Percentiles rank a stretch among this genome's conserved stretches.
Evolutionary conservation across 176 grass and related monocot genomes (phyloP).

Genomic region (Oryza glumipatula): DNA sequence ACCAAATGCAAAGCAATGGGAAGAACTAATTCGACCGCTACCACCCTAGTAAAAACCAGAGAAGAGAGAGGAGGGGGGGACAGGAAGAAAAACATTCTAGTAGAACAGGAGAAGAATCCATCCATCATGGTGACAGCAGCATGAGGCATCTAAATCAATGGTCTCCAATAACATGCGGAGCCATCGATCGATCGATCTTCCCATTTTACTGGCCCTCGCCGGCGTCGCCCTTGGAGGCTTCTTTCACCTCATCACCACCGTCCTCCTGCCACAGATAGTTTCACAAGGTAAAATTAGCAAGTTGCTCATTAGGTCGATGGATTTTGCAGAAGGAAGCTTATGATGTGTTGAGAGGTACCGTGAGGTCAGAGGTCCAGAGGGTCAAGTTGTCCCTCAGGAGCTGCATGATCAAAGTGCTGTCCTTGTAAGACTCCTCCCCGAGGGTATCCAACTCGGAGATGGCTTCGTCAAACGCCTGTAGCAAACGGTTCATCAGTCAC

Average conservation of each 20-base stretch:
- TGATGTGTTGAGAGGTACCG: constrained; percentile 42
- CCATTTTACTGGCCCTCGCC: constrained; percentile 63
- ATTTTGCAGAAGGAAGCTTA: background rate
- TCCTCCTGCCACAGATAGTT: constrained; percentile 55
- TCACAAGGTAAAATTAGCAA: background rate
- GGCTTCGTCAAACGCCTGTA: constrained; percentile 86
- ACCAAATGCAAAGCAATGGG: constrained; percentile 32
- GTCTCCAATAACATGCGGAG: background rate
- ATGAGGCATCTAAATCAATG: constrained; percentile 33
- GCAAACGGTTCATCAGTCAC: background rate
- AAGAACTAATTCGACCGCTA: constrained; percentile 37
- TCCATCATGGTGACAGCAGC: constrained; percentile 10
- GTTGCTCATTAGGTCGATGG: background rate
- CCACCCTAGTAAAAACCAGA: constrained; percentile 12
- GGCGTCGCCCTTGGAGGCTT: constrained; percentile 55
- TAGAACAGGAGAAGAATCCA: background rate
- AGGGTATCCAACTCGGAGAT: constrained; percentile 88
- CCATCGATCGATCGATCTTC: background rate
- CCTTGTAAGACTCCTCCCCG: constrained; percentile 91
- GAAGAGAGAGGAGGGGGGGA: background rate
- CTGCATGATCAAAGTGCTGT: constrained; percentile 96
- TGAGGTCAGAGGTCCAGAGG: constrained; percentile 90
- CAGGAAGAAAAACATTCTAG: constrained; percentile 29
- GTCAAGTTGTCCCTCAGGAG: constrained; percentile 92
- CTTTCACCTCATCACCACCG: constrained; percentile 65